Base-by-base conservation (phyloP, 2,329 filamentous ascomycete genomes). In the Cryoendolithus antarcticus region DNA sequence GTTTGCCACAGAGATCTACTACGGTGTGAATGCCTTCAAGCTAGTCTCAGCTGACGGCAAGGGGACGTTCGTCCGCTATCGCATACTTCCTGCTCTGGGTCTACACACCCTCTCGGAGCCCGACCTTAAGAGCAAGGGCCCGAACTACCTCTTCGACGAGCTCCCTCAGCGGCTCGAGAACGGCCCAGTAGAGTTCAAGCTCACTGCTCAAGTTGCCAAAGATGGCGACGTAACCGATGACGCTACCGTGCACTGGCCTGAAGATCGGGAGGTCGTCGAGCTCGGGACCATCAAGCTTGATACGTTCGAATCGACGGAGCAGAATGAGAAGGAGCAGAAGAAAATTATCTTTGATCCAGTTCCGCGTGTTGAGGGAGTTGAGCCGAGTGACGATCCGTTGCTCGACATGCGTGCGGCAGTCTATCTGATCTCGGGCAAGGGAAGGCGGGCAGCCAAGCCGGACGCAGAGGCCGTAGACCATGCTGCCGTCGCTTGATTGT, bases 321-420 rank as follows among this genome's bases (percentile, higher is more conserved):
- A 40, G 40, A 47, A 34, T n/a, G 40, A 34, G 32, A 32, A 44
- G 34, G 35, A 39, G 10, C 65, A 71, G 57, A 69, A 74, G 57
- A 56, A 60, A 27, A 59, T 71, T 31, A 76, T 77, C 45, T 75
- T 72, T 45, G 72, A 77, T 58, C 72, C 72, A 1, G 64, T 75
- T 36, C 72, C 73, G 4, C 59, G 72, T 38, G 63, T 75, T 2
- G 56, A 68, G 12, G 72, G 72, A 0, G 56, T 76, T 13, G 70
- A 72, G 50, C 45, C 64, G 4, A 69, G 64, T 43, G 68, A 58
- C 12, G 72, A 77, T 60, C 72, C 73, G 30, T 51, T 77, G 44
- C 48, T 77, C 44, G 70, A 76, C 32, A 61, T 74, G 38, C 61
- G 73, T 32, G 72, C 73, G 7, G 68, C 63, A 27, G 50, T 75